A percentile compares a stretch with the other conserved stretches of the same genome.
phyloP scores from a whole-genome alignment of 139 green algal genomes.

The Chlorella sp. region DNA sequence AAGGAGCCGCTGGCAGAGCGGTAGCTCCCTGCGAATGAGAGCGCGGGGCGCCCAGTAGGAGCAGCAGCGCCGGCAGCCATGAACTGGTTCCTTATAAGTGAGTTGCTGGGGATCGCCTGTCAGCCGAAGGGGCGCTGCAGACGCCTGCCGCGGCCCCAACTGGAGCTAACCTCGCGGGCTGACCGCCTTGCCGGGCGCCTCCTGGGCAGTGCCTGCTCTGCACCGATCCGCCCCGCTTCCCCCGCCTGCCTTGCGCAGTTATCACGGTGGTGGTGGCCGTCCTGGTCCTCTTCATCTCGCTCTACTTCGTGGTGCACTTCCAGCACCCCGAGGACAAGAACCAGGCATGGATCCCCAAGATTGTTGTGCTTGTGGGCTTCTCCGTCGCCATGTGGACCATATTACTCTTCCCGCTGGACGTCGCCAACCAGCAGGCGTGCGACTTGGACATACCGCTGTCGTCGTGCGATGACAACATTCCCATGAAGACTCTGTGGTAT shows the following conservation, averaged over 20 bases:
- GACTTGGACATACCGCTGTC: slow-evolving; percentile 62
- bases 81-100: slow-evolving; percentile 55
- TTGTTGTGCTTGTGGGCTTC: slow-evolving; percentile 90
- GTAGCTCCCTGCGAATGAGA: too few relatives aligned
- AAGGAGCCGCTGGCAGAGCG: too few relatives aligned
- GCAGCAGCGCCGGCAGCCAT: neutral
- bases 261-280: slow-evolving; percentile 65
- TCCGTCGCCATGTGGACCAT: slow-evolving; percentile 88
- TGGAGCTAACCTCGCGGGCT: neutral
- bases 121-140: neutral
- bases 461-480: slow-evolving; percentile 86
- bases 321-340: slow-evolving; percentile 96
- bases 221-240: neutral
- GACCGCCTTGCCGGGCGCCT: neutral
- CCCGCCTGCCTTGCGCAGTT: neutral
- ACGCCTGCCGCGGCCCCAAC: neutral
- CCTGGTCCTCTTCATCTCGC: slow-evolving; percentile 69
- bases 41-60: too few relatives aligned
- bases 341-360: slow-evolving; percentile 95
- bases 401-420: slow-evolving; percentile 94
- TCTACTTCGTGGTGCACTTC: slow-evolving; percentile 94
- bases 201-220: neutral
- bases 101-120: neutral
- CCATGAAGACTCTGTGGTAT: slow-evolving; percentile 92
- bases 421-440: slow-evolving; percentile 90